These are phyloP conservation scores for Botryotinia convoluta DNA, from an alignment of 2,329 filamentous ascomycete species.

Conservation along the genomic window DNA sequence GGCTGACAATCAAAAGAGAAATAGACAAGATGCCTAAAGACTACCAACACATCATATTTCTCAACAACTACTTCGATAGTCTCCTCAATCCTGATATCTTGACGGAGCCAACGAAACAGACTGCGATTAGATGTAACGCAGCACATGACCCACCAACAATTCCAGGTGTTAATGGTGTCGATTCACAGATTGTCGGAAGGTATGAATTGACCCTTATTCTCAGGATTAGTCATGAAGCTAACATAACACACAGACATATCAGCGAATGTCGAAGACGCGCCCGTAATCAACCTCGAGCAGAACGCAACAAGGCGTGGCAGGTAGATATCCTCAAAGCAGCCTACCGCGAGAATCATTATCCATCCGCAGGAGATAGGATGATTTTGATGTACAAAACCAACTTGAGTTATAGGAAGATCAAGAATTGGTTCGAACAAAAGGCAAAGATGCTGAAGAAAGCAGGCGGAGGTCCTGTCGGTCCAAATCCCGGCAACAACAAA, in stretches of 20 bases:
- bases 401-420: not conserved
- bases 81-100: not conserved
- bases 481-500: not conserved
- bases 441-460: not conserved
- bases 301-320: not conserved
- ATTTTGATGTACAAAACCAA: not conserved
- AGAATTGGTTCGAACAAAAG: slow-evolving; percentile 11
- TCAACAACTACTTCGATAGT: not conserved
- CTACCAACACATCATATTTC: not conserved
- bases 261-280: not conserved
- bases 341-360: not conserved
- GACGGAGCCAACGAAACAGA: not conserved
- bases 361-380: not conserved
- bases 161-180: not conserved
- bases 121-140: not conserved
- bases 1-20: not conserved
- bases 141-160: not conserved
- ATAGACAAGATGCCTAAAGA: slow-evolving; percentile 5
- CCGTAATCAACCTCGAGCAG: not conserved
- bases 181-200: slow-evolving; percentile 8
- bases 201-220: not conserved
- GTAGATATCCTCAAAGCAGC: not conserved
- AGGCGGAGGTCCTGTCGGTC: too few species aligned
- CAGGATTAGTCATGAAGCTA: not conserved
- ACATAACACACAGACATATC: not conserved